phyloP scores from a whole-genome alignment of 441 rosid species.

The Macaranga tanarius region DNA sequence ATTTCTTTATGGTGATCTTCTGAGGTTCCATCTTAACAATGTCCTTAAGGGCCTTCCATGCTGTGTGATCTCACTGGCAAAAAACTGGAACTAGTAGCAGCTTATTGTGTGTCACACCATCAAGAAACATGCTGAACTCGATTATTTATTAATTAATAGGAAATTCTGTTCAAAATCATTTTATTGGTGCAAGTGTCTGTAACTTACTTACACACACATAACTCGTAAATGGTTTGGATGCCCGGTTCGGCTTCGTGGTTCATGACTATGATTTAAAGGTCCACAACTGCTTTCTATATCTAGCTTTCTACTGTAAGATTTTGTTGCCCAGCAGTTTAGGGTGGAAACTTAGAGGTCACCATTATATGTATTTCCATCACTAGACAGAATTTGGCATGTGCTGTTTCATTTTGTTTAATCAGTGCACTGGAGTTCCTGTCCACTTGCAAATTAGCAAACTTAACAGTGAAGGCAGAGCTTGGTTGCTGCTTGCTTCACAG shows the following conservation, averaged over 20 bases:
- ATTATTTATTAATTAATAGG: neutral
- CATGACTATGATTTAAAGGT: neutral
- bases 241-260: neutral
- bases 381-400: conserved; percentile 27
- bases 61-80: conserved; percentile 18
- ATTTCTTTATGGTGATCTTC: conserved; percentile 4
- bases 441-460: conserved; percentile 77
- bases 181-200: neutral
- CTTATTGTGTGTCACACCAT: neutral
- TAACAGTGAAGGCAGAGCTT: conserved; percentile 87
- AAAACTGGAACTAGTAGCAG: neutral
- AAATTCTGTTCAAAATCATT: neutral
- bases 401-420: conserved; percentile 31
- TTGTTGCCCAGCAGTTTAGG: conserved; percentile 6
- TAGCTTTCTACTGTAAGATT: neutral
- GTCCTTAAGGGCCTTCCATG: conserved; percentile 8
- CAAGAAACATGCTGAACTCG: neutral
- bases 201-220: neutral
- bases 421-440: conserved; percentile 89
- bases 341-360: conserved; percentile 19
- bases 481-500: conserved; percentile 94
- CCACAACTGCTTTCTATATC: conserved; percentile 9
- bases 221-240: neutral
- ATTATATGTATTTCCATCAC: neutral
- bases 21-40: neutral